These are phyloP conservation scores for Suillus cothurnatus DNA, from an alignment of 768 basidiomycete species.

Conservation along the genomic window DNA sequence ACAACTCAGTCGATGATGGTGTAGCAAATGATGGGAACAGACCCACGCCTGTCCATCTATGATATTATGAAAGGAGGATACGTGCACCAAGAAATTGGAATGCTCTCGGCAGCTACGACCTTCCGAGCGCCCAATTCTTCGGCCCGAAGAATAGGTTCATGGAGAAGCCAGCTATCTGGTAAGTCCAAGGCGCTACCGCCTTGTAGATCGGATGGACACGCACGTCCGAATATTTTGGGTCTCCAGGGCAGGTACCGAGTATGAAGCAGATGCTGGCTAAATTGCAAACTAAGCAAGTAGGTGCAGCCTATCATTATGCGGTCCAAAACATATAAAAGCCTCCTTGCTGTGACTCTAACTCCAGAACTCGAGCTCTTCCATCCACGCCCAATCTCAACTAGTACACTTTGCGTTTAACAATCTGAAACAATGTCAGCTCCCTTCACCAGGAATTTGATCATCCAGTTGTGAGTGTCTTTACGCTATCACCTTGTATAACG, in stretches of 20 bases:
- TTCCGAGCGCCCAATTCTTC: too few species aligned
- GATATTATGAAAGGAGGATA: too few species aligned
- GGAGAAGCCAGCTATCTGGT: too few species aligned
- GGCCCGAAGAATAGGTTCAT: too few species aligned
- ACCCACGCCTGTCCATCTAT: too few species aligned
- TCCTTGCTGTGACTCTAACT: neutral
- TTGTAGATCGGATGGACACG: neutral
- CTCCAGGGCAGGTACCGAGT: neutral
- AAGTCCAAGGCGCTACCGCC: too few species aligned
- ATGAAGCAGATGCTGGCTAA: neutral
- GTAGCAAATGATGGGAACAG: too few species aligned
- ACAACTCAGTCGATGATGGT: too few species aligned
- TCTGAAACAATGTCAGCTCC: neutral
- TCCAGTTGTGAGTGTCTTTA: neutral
- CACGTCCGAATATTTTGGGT: neutral
- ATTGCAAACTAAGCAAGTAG: neutral
- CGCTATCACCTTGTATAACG: too few species aligned
- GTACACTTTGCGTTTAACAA: too few species aligned
- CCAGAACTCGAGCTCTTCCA: neutral
- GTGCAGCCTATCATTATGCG: neutral
- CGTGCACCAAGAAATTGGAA: too few species aligned
- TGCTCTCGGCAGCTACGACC: too few species aligned
- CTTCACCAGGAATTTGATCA: neutral
- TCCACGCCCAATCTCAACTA: neutral
- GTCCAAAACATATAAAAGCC: neutral